Evolutionary conservation across 2,329 filamentous ascomycete genomes (phyloP).

Genomic region (Akanthomyces muscarius): DNA sequence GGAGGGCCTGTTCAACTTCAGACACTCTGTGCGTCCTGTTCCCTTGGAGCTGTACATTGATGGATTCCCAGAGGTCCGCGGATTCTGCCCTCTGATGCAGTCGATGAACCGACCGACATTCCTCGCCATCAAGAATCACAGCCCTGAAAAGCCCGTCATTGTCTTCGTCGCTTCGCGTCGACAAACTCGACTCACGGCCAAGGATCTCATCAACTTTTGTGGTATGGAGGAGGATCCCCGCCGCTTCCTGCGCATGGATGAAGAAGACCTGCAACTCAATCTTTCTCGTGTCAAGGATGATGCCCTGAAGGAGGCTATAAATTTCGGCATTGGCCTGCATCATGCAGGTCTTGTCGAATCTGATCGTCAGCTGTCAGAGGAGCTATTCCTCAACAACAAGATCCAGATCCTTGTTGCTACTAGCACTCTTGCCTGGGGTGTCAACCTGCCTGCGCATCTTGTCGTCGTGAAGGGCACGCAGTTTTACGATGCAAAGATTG

Average conservation of each 20-base stretch:
- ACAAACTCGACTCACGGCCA: conserved; percentile 91
- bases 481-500: conserved; percentile 95
- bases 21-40: conserved; percentile 93
- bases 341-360: conserved; percentile 96
- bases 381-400: conserved; percentile 95
- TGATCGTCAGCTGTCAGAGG: conserved; percentile 85
- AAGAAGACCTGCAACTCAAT: conserved; percentile 87
- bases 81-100: conserved; percentile 97
- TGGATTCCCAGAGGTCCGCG: conserved; percentile 89
- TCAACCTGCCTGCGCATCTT: conserved; percentile 93
- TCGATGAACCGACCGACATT: conserved; percentile 98
- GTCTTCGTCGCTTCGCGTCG: conserved; percentile 95
- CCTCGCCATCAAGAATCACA: conserved; percentile 92
- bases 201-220: conserved; percentile 94
- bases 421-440: conserved; percentile 95
- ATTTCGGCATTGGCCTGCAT: conserved; percentile 94
- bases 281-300: conserved; percentile 90
- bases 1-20: conserved; percentile 92
- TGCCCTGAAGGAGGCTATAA: conserved; percentile 86
- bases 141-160: conserved; percentile 93
- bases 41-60: conserved; percentile 96
- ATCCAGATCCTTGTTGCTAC: conserved; percentile 96
- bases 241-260: conserved; percentile 87
- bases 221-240: conserved; percentile 98
- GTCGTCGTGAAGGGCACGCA: conserved; percentile 98